Conservation (phyloP, 768 basidiomycete species). For the Rhodotorula kratochvilovae region DNA sequence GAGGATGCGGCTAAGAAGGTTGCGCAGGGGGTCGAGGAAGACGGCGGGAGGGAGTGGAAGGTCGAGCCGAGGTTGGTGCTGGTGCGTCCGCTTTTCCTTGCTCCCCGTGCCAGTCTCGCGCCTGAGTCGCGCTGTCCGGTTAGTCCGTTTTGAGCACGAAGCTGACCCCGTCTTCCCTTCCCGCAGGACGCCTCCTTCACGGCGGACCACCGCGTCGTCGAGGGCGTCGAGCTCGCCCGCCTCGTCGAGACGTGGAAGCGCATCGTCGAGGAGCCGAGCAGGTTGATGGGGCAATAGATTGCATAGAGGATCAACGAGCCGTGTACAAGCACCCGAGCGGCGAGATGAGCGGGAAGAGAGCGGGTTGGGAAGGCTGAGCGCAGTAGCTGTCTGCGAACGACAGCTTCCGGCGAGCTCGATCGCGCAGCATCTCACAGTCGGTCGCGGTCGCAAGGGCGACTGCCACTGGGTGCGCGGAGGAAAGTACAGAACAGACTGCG, state of each 20-base stretch:
- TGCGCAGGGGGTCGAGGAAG: slow-evolving; percentile 12
- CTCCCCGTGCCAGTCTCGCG: too few species aligned
- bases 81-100: slow-evolving; percentile 11
- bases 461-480: too few species aligned
- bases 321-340: too few species aligned
- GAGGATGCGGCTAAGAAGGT: slow-evolving; percentile 49
- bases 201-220: slow-evolving; percentile 80
- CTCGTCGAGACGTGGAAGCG: slow-evolving; percentile 80
- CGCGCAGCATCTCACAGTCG: too few species aligned
- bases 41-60: slow-evolving; percentile 55
- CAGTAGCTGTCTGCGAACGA: too few species aligned
- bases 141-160: not conserved
- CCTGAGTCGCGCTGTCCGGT: too few species aligned
- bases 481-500: too few species aligned
- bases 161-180: slow-evolving; percentile 44
- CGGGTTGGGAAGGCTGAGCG: too few species aligned
- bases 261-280: slow-evolving; percentile 65
- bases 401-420: too few species aligned
- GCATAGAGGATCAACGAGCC: too few species aligned
- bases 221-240: slow-evolving; percentile 68
- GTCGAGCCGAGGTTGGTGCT: slow-evolving; percentile 49
- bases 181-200: slow-evolving; percentile 65
- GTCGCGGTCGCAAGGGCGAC: too few species aligned
- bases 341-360: too few species aligned
- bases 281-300: not conserved